Evolutionary conservation across 306 rosid species (phyloP).

Genomic region (Erythrophleum fordii): DNA sequence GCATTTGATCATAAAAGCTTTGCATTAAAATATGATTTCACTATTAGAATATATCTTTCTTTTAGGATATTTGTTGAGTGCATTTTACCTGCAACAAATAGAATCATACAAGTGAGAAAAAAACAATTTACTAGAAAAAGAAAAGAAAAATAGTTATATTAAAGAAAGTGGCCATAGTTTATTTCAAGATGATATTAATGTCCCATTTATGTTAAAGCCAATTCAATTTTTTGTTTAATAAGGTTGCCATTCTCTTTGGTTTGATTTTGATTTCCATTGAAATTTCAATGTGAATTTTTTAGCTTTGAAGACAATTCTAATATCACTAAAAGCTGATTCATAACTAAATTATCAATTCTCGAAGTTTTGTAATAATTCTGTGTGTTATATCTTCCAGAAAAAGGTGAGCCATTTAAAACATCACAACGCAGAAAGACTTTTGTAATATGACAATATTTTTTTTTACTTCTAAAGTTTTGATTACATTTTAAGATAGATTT

Average conservation of each 20-base stretch:
- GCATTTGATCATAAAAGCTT: not conserved
- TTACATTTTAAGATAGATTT: not conserved
- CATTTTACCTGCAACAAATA: no score
- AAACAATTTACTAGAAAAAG: no score
- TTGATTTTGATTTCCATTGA: not conserved
- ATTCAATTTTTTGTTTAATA: no score
- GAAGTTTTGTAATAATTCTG: no score
- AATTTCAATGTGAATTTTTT: not conserved
- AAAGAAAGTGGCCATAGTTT: not conserved
- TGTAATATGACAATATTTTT: not conserved
- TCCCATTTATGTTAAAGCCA: not conserved
- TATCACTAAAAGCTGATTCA: not conserved
- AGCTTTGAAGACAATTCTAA: not conserved
- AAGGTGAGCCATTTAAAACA: no score
- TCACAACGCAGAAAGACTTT: not conserved
- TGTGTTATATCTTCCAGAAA: no score
- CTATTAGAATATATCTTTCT: not conserved
- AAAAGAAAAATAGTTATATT: not conserved
- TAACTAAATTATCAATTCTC: not conserved
- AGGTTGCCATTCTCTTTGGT: not conserved
- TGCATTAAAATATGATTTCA: not conserved
- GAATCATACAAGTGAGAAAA: no score
- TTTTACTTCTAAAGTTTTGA: not conserved
- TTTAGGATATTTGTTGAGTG: no score
- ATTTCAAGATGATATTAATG: not conserved